Base-by-base conservation (phyloP, 1,284 basidiomycete species). In the Pseudozyma hubeiensis region DNA sequence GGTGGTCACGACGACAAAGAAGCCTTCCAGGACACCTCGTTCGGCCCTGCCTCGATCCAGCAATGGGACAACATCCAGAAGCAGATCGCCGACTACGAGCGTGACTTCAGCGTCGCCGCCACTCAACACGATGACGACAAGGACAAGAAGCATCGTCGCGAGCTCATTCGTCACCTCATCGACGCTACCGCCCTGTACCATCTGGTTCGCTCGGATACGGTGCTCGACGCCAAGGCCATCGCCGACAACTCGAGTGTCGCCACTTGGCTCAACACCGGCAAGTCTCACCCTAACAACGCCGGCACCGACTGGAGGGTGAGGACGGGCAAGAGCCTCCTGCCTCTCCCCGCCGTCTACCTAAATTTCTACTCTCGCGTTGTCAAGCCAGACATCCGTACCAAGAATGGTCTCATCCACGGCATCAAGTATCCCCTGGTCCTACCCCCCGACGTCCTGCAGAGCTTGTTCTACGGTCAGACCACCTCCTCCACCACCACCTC, bases 341-440 rank as follows among this genome's bases (percentile, higher is more conserved):
- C 86, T 24, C 1, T 60, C 78, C 49, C 54, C 86, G 34, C 84
- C 83, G 73, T 87, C 60, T 85, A 80, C 64, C 78, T 92, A 82
- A 92, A 92, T 84, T 86, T 88, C 34, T 87, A 88, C 73, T 87
- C 88, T 31, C 87, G 86, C 53, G 84, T 92, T 16, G 80, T 87
- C 24, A 83, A 84, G 34, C 79, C 86, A n/a, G 67, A 78, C 52
- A 56, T 79, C 19, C 53, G 66, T 37, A 87, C 89, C n/a, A 80
- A 84, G 35, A 92, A 91, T 79, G 91, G 91, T 85, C 60, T 90
- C 45, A 85, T 91, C 40, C 90, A 92, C 80, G 87, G 87, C 34
- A 84, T 92, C 65, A 87, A 87, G 77, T 87, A 87, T 71, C 89
- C 90, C 1, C 84, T 92, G 17, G 79, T 90, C 44, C 90, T 90